Conservation (phyloP, 441 rosid genomes). For the Gossypium lobatum region DNA sequence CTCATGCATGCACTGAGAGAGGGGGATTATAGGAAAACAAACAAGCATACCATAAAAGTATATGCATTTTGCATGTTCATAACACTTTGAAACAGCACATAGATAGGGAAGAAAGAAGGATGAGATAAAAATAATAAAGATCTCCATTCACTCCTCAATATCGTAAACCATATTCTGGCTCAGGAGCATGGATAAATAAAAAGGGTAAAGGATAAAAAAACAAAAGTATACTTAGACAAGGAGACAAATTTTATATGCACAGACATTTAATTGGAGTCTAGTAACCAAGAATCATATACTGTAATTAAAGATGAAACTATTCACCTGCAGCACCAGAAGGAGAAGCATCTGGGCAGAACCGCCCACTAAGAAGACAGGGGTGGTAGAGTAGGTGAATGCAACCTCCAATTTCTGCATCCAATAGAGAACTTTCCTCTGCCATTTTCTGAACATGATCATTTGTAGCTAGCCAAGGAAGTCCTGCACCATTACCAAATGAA, state of each 20-base stretch:
- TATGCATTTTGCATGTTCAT: constrained; percentile 6
- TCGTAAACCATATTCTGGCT: background rate
- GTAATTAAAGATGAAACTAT: constrained; percentile 13
- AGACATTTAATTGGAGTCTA: background rate
- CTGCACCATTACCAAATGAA: constrained; percentile 89
- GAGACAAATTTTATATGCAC: background rate
- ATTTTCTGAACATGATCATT: constrained; percentile 52
- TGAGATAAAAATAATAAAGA: background rate
- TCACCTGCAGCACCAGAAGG: constrained; percentile 92
- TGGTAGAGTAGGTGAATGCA: constrained; percentile 86
- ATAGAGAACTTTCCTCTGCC: constrained; percentile 77
- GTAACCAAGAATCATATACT: background rate
- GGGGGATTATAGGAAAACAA: background rate
- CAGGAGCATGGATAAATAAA: background rate
- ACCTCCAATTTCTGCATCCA: constrained; percentile 93
- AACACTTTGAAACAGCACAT: background rate
- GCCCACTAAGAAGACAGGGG: constrained; percentile 81
- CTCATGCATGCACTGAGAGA: background rate
- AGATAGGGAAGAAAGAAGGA: constrained; percentile 8
- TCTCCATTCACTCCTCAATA: constrained; percentile 4
- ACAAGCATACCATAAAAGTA: constrained; percentile 4
- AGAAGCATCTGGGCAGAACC: constrained; percentile 98
- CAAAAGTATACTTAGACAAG: background rate
- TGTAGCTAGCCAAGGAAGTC: constrained; percentile 93
- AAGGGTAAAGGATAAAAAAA: background rate